phyloP scores from a whole-genome alignment of 2,329 filamentous ascomycete genomes.

The Balansia obtecta region DNA sequence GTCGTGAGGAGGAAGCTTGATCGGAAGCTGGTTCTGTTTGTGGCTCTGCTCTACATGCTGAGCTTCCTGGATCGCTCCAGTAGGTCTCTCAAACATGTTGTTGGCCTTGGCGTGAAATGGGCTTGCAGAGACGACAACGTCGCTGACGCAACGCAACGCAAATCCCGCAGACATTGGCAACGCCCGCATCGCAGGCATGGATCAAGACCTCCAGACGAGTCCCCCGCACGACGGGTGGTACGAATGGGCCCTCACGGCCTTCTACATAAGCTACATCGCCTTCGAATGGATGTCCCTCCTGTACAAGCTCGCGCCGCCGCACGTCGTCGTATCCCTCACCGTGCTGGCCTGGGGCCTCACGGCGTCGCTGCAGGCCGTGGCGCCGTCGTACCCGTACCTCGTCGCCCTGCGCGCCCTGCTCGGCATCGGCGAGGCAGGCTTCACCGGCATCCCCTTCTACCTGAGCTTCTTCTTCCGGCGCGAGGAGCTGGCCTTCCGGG shows the following conservation, averaged over 20 bases:
- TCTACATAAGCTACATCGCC: slow-evolving; percentile 50
- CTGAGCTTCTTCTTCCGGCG: slow-evolving; percentile 52
- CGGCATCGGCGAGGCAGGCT: slow-evolving; percentile 53
- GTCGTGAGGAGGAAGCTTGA: slow-evolving; percentile 66
- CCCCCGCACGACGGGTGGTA: slow-evolving; percentile 37
- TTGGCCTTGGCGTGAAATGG: no score
- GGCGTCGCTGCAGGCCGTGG: slow-evolving; percentile 60
- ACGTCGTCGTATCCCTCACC: slow-evolving; percentile 45
- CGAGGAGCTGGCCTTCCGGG: slow-evolving; percentile 70
- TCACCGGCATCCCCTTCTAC: slow-evolving; percentile 51
- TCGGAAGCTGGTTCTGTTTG: slow-evolving; percentile 62
- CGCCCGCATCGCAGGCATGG: slow-evolving; percentile 51
- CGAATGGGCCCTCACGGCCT: slow-evolving; percentile 47
- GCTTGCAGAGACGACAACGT: no score
- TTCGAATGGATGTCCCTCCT: slow-evolving; percentile 56
- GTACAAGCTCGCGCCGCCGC: slow-evolving; percentile 47
- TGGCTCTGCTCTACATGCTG: slow-evolving; percentile 72
- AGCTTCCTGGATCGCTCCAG: slow-evolving; percentile 80
- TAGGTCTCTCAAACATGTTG: no score
- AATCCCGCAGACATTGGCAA: slow-evolving; percentile 55
- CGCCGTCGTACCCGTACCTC: slow-evolving; percentile 49
- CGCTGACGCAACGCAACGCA: no score
- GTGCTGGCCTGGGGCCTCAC: slow-evolving; percentile 71
- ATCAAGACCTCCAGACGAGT: slow-evolving; percentile 42
- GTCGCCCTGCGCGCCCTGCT: slow-evolving; percentile 43